Conservation (phyloP, 1,284 basidiomycete species). For the Cryptococcus depauperatus region DNA sequence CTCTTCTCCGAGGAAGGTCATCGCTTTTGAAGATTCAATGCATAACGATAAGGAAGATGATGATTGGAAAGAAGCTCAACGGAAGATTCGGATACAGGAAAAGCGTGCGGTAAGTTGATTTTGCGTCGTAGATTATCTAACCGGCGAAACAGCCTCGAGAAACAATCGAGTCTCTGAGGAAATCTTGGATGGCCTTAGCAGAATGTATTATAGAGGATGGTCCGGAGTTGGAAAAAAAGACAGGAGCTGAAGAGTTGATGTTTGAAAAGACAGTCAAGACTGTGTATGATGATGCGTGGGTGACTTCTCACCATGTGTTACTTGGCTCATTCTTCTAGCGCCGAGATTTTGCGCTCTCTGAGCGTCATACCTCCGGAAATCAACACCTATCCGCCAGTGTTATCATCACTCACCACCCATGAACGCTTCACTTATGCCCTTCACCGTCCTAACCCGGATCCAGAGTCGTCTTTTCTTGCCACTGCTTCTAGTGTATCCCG, state of each 20-base stretch:
- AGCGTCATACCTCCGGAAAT: slow-evolving; percentile 28
- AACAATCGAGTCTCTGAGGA: slow-evolving; percentile 26
- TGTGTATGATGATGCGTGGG: slow-evolving; percentile 23
- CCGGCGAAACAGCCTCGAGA: slow-evolving; percentile 26
- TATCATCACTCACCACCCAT: slow-evolving; percentile 33
- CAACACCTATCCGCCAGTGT: slow-evolving; percentile 35
- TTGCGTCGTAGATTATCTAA: background rate
- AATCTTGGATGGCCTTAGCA: slow-evolving; percentile 36
- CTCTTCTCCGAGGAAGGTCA: background rate
- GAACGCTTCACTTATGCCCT: slow-evolving; percentile 32
- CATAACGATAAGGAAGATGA: slow-evolving; percentile 20
- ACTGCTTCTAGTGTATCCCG: slow-evolving; percentile 13
- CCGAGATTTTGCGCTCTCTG: slow-evolving; percentile 23
- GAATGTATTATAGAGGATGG: slow-evolving; percentile 14
- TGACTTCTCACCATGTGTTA: slow-evolving; percentile 1
- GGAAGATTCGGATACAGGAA: slow-evolving; percentile 24
- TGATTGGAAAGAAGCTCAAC: slow-evolving; percentile 39
- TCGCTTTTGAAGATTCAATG: no score
- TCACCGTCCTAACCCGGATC: slow-evolving; percentile 31
- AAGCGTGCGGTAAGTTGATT: slow-evolving; percentile 27
- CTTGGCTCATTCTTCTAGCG: slow-evolving; percentile 13
- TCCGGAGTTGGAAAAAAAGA: slow-evolving; percentile 22
- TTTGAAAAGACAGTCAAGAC: slow-evolving; percentile 17
- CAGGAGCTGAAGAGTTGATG: slow-evolving; percentile 17
- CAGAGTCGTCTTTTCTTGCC: slow-evolving; percentile 34